A percentile compares a stretch with the other conserved stretches of the same genome.
Conservation (phyloP, 208 protist species). For the Leishmania mexicana region DNA sequence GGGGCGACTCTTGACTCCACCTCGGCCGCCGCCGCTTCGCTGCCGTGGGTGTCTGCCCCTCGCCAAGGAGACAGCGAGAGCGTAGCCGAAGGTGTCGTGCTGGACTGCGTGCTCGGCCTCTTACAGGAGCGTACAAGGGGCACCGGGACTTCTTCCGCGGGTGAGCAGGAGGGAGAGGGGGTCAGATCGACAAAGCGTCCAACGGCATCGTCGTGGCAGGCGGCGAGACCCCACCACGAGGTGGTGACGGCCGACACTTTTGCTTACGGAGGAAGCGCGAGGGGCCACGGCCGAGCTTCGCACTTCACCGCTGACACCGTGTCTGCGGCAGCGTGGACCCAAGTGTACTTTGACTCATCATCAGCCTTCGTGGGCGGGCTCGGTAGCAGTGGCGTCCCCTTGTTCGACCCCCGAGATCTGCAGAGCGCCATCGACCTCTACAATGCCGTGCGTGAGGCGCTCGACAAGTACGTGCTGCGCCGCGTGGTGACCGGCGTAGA, state of each 20-base stretch:
- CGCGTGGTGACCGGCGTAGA: constrained; percentile 40
- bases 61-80: background rate
- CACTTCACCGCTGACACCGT: background rate
- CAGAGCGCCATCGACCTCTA: constrained; percentile 50
- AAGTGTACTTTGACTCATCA: constrained; percentile 3
- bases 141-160: background rate
- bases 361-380: background rate
- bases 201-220: constrained; percentile 2
- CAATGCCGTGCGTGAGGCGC: constrained; percentile 43
- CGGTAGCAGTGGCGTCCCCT: constrained; percentile 15
- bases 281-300: background rate
- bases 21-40: background rate
- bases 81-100: constrained; percentile 20
- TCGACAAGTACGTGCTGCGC: constrained; percentile 73
- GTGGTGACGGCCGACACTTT: constrained; percentile 57
- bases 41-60: background rate
- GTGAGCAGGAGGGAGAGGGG: background rate
- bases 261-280: background rate
- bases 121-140: constrained; percentile 18
- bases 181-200: background rate
- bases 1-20: background rate
- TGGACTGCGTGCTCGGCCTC: constrained; percentile 30
- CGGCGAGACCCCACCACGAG: constrained; percentile 36
- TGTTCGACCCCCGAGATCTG: constrained; percentile 35
- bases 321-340: background rate